These are phyloP conservation scores for Pyrenochaeta sp. DNA, from an alignment of 2,329 filamentous ascomycete genomes.

Conservation along the genomic window DNA sequence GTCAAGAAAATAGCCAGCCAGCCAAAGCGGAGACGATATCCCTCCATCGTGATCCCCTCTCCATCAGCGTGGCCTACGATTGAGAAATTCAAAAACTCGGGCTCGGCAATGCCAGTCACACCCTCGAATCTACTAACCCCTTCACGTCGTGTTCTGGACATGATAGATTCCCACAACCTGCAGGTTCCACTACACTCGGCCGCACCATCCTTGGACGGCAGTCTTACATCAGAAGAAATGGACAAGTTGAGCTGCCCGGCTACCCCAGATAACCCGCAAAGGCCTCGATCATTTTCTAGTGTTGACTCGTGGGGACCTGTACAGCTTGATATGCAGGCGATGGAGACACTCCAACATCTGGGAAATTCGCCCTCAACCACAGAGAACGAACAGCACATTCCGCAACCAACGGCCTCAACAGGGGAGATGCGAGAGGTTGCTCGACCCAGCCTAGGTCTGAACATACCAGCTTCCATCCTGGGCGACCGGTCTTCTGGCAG, in stretches of 20 bases:
- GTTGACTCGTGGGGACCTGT: constrained; percentile 68
- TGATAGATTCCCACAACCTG: constrained; percentile 66
- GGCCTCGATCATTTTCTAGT: constrained; percentile 55
- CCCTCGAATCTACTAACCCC: constrained; percentile 70
- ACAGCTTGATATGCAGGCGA: constrained; percentile 76
- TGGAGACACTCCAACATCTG: constrained; percentile 80
- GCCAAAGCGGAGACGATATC: constrained; percentile 58
- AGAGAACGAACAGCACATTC: constrained; percentile 29
- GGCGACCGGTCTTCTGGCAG: constrained; percentile 48
- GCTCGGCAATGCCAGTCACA: constrained; percentile 60
- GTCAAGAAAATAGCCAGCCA: constrained; percentile 51
- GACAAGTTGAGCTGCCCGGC: constrained; percentile 82
- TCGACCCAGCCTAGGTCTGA: constrained; percentile 56
- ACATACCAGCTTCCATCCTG: constrained; percentile 28
- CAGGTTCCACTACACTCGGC: constrained; percentile 78
- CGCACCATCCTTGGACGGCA: constrained; percentile 88
- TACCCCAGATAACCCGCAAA: constrained; percentile 68
- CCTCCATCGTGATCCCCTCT: constrained; percentile 66
- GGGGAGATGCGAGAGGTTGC: constrained; percentile 69
- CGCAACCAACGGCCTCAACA: constrained; percentile 52
- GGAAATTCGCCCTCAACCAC: constrained; percentile 44
- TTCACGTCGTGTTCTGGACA: constrained; percentile 76
- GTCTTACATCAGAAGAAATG: constrained; percentile 85
- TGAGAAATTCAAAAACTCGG: constrained; percentile 60
- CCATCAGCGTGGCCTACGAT: constrained; percentile 65